A percentile compares a stretch with the other conserved stretches of the same genome.
These are phyloP conservation scores for Tolypocladium cylindrosporum DNA, from an alignment of 2,329 filamentous ascomycete species.

Conservation along the genomic window DNA sequence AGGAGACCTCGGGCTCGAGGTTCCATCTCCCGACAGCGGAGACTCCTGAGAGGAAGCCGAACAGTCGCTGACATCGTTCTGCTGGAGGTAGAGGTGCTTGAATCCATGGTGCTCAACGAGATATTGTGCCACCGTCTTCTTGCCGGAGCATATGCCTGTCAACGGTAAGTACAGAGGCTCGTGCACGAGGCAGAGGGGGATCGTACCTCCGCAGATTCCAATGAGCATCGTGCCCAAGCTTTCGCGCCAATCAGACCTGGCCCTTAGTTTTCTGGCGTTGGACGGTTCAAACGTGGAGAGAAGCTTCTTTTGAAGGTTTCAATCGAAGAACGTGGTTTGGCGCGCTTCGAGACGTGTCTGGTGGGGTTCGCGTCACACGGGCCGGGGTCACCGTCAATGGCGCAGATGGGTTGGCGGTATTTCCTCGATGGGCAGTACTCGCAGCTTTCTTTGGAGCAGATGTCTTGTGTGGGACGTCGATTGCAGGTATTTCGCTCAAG, in stretches of 20 bases:
- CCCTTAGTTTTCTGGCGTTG: not conserved
- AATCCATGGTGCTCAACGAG: constrained; percentile 79
- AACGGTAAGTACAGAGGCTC: not conserved
- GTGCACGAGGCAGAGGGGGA: not conserved
- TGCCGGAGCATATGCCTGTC: constrained; percentile 84
- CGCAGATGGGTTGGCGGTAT: not conserved
- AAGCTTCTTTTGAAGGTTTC: not conserved
- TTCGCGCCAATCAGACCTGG: not conserved
- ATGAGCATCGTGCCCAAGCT: constrained; percentile 52
- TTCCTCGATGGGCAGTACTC: not conserved
- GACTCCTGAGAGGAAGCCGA: not conserved
- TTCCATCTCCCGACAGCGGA: constrained; percentile 3
- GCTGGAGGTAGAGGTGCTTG: constrained; percentile 53
- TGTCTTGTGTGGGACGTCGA: not conserved
- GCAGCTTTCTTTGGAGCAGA: not conserved
- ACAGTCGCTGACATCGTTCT: not conserved
- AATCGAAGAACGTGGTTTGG: not conserved
- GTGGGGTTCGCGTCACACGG: not conserved
- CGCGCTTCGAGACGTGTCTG: not conserved
- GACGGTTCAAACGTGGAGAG: not conserved
- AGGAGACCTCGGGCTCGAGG: constrained; percentile 4
- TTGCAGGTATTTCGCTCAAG: not conserved
- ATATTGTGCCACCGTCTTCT: constrained; percentile 81
- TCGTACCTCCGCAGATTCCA: constrained; percentile 62
- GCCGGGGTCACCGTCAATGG: not conserved